phyloP scores from a whole-genome alignment of 176 grass and related monocot species.

The Thinopyrum elongatum region DNA sequence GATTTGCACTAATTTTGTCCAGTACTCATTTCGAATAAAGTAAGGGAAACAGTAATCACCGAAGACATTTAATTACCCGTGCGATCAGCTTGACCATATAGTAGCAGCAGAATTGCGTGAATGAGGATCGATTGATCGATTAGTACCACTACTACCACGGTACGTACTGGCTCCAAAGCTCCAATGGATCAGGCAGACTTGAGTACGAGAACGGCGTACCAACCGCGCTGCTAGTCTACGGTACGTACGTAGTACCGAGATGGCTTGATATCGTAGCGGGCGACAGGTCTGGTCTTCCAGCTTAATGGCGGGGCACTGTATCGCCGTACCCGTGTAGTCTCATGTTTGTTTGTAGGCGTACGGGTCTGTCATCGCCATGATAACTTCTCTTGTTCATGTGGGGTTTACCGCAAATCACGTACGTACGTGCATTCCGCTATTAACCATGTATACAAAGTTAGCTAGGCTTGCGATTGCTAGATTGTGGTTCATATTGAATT shows the following conservation, averaged over 20 bases:
- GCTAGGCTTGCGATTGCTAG: no score
- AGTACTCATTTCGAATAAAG: no score
- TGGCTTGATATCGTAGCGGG: background rate
- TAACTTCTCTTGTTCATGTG: background rate
- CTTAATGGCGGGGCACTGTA: constrained; percentile 33
- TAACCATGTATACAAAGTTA: background rate
- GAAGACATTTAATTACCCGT: background rate
- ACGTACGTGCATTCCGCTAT: background rate
- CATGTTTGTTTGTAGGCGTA: background rate
- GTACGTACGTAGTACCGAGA: constrained; percentile 22
- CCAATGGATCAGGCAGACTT: background rate
- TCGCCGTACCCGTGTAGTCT: constrained; percentile 18
- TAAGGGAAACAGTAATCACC: background rate
- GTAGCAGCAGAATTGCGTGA: background rate
- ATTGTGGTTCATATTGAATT: no score
- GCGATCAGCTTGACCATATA: background rate
- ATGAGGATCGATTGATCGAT: background rate
- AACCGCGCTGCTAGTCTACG: background rate
- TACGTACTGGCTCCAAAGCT: background rate
- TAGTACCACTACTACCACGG: no score
- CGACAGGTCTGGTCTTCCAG: constrained; percentile 21
- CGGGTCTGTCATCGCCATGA: background rate
- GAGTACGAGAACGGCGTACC: constrained; percentile 21
- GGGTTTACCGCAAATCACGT: background rate
- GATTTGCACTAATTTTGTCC: background rate